Conservation (phyloP, 2,329 filamentous ascomycete species). For the Trichoderma breve region DNA sequence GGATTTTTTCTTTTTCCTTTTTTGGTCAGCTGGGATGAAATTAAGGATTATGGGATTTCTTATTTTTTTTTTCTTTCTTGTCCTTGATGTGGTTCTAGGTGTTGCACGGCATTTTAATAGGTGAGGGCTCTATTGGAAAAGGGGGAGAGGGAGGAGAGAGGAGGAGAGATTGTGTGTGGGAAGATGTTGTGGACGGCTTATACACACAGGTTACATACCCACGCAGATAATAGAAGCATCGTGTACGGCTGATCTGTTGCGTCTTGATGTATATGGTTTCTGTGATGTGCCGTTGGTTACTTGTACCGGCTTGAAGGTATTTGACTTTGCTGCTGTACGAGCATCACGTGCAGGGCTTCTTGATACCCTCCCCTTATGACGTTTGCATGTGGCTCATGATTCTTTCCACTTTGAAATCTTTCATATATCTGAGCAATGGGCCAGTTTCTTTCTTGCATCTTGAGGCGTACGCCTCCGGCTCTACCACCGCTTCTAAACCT, state of each 20-base stretch:
- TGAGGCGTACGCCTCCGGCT: neutral
- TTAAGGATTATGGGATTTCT: neutral
- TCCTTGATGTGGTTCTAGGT: constrained; percentile 7
- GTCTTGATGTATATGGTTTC: neutral
- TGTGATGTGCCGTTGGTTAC: too few relatives aligned
- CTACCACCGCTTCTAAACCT: neutral
- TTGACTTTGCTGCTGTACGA: neutral
- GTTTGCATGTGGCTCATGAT: neutral
- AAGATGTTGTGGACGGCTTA: neutral
- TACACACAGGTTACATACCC: constrained; percentile 1
- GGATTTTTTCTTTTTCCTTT: neutral
- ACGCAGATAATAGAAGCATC: constrained; percentile 10
- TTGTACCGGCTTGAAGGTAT: neutral
- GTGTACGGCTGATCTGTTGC: neutral
- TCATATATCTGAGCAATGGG: neutral
- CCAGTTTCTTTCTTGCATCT: neutral
- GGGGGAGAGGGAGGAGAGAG: neutral
- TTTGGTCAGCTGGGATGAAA: constrained; percentile 14
- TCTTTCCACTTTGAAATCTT: neutral
- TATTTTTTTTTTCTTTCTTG: neutral
- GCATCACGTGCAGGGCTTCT: neutral
- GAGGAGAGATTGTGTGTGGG: neutral
- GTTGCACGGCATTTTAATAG: constrained; percentile 12
- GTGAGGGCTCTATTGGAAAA: neutral
- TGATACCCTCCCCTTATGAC: neutral